Evolutionary conservation across 2,329 filamentous ascomycete genomes (phyloP).

Genomic region (Botryotinia narcissicola): DNA sequence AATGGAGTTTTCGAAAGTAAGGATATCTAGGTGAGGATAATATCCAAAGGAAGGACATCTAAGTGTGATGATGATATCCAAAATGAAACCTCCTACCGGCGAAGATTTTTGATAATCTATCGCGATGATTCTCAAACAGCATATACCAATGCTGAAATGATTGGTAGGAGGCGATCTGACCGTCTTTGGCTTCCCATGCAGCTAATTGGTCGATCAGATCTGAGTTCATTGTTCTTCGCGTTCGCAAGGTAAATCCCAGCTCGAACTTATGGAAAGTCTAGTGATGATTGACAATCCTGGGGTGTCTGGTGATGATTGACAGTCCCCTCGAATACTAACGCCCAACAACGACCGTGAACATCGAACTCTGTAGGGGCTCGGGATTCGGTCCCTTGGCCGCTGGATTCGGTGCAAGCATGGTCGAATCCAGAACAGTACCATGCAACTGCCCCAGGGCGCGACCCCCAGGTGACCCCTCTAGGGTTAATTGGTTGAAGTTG

Average conservation of each 20-base stretch:
- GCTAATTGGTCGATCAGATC: constrained; percentile 3
- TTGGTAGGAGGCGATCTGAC: background rate
- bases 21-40: background rate
- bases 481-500: too few species aligned
- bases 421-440: background rate
- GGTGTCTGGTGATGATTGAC: too few species aligned
- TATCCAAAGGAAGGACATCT: background rate
- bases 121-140: background rate
- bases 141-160: background rate
- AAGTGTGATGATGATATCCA: background rate
- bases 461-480: too few species aligned
- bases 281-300: background rate
- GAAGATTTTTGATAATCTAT: background rate
- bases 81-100: background rate
- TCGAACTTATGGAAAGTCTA: background rate
- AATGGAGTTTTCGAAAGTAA: background rate
- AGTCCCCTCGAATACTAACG: constrained; percentile 1
- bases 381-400: background rate
- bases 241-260: background rate
- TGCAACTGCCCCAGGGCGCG: too few species aligned
- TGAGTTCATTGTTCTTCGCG: background rate
- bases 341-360: background rate
- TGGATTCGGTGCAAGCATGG: background rate
- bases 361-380: constrained; percentile 4
- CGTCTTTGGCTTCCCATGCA: background rate